Evolutionary conservation across 2,329 filamentous ascomycete species (phyloP), one percentile per base, ranked within the genome.

Genomic region (Diaporthe nobilis): DNA sequence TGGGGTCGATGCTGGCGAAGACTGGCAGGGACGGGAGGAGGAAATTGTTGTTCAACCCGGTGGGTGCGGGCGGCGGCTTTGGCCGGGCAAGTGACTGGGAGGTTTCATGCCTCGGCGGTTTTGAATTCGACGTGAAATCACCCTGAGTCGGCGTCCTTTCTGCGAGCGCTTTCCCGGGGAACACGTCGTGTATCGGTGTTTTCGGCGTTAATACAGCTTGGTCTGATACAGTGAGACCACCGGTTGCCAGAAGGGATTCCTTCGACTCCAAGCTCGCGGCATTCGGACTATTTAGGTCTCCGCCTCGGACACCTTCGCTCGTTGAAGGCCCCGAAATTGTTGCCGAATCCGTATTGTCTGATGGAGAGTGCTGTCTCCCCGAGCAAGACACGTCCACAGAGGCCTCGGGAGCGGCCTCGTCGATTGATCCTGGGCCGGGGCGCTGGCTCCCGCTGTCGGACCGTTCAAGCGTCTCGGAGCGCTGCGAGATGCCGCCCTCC

Each of bases 1-100:
- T 20, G 28, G 51, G 55, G 37, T 65, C 37, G 22, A 63, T n/a
- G 25, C 44, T 34, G 28, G 61, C 42, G 10, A 68, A 71, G 42
- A 71, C 58, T 25, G 70, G 65, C 25, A 72, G 42, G 9, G 73
- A 60, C 20, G 76, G 73, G 8, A 74, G 67, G 3, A 71, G 70
- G 6, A 51, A 71, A 17, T 34, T 12, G 22, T 34, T 60, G 6
- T 51, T 61, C 34, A 67, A 31, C 2, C 42, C 71, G 15, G 58
- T 15, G 17, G 65, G 71, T 9, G n/a, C 22, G 5, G 71, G n/a
- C 9, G 42, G n/a, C 1, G 74, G 28, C 12, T 76, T 55, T 31
- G 63, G 5, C 4, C 37, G 65, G 8, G 37, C 47, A 10, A 47
- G 13, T 10, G 75, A 20, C 60, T n/a, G 73, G 22, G 57, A 6